Percentiles rank a stretch among this genome's conserved stretches.
Evolutionary conservation across 129 eudicot genomes (phyloP).

Genomic region (Chrysanthemum lavandulifolium): DNA sequence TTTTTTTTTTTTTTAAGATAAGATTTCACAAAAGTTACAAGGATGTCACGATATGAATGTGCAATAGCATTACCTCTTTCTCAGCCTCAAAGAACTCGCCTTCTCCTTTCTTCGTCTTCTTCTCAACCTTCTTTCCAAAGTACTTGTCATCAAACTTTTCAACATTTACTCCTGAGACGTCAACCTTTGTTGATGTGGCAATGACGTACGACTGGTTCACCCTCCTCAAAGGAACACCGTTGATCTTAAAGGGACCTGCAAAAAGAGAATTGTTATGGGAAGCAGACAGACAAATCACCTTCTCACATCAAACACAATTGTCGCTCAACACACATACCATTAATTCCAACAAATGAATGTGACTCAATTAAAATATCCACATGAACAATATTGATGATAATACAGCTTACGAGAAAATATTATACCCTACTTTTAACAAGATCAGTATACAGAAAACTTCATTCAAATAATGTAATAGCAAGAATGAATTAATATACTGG

Average conservation of each 20-base stretch:
- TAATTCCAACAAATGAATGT: too few relatives aligned
- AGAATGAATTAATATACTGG: too few relatives aligned
- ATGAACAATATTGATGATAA: too few relatives aligned
- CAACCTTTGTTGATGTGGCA: conserved; percentile 70
- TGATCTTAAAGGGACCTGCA: conserved; percentile 70
- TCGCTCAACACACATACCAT: too few relatives aligned
- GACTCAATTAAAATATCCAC: too few relatives aligned
- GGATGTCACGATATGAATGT: neutral
- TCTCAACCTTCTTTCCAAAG: conserved; percentile 58
- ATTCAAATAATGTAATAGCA: too few relatives aligned
- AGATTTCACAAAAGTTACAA: too few relatives aligned
- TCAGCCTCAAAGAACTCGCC: conserved; percentile 70
- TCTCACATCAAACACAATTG: too few relatives aligned
- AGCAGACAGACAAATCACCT: too few relatives aligned
- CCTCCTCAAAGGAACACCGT: conserved; percentile 82
- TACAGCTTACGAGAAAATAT: too few relatives aligned
- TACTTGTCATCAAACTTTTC: conserved; percentile 69
- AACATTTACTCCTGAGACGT: conserved; percentile 47
- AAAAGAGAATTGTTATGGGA: neutral
- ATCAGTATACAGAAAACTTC: too few relatives aligned
- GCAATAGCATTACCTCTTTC: conserved; percentile 40
- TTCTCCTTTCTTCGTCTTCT: conserved; percentile 71
- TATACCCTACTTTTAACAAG: too few relatives aligned
- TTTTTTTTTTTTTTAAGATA: neutral
- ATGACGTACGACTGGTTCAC: conserved; percentile 78